Conservation (phyloP, 495 filamentous ascomycete genomes). For the Penicillium waksmanii region DNA sequence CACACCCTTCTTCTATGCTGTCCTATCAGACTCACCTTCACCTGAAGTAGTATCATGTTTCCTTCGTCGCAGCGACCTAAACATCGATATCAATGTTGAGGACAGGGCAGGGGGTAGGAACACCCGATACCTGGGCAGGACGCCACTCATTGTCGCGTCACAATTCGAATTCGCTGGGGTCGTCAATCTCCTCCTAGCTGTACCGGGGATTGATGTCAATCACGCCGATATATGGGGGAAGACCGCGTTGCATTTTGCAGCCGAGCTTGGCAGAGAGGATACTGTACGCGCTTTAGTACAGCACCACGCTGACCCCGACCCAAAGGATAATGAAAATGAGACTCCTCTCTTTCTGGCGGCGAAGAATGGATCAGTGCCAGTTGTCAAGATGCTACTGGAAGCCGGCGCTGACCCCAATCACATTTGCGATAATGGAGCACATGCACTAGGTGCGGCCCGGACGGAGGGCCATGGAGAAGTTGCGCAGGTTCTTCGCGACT, state of each 20-base stretch:
- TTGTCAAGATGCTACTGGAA: not conserved
- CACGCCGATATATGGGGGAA: not conserved
- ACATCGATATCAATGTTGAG: not conserved
- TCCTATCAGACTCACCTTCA: not conserved
- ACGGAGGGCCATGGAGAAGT: not conserved
- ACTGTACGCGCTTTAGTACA: not conserved
- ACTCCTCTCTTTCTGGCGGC: not conserved
- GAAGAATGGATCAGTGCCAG: not conserved
- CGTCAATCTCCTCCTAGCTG: not conserved
- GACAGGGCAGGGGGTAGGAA: too few relatives aligned
- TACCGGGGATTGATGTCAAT: not conserved
- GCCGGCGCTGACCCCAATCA: not conserved
- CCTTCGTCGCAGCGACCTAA: not conserved
- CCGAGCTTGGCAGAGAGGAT: not conserved
- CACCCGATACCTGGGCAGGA: not conserved
- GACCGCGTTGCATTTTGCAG: not conserved
- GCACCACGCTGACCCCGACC: not conserved
- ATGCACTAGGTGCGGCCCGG: not conserved
- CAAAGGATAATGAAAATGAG: not conserved
- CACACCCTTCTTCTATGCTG: not conserved
- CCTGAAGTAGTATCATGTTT: not conserved
- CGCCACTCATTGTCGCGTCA: conserved; percentile 1
- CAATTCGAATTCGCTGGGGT: not conserved
- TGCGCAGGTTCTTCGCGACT: not conserved
- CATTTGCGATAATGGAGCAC: not conserved